These are phyloP conservation scores for Puccinia triticina DNA, from an alignment of 1,284 basidiomycete genomes.

Conservation along the genomic window DNA sequence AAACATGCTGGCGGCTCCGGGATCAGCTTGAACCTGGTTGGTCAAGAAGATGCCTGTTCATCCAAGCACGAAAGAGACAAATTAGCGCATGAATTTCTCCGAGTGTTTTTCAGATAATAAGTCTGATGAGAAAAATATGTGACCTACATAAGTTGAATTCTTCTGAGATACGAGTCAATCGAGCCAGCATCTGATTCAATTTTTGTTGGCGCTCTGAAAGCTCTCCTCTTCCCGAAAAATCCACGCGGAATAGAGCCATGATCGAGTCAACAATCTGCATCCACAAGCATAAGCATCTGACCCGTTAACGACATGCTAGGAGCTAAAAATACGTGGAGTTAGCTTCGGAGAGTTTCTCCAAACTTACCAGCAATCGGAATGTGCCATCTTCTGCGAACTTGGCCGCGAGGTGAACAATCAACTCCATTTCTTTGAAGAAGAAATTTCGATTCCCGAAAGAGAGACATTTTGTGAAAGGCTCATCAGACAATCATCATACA, in stretches of 20 bases:
- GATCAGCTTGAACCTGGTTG: slow-evolving; percentile 82
- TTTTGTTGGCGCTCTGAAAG: slow-evolving; percentile 82
- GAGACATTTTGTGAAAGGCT: no score
- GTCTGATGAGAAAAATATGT: no score
- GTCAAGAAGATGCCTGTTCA: slow-evolving; percentile 77
- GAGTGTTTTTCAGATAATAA: no score
- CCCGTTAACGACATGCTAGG: neutral
- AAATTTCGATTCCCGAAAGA: slow-evolving; percentile 3
- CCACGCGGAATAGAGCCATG: slow-evolving; percentile 87
- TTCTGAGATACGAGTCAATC: slow-evolving; percentile 84
- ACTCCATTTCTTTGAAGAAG: slow-evolving; percentile 69
- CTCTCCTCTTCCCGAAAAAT: slow-evolving; percentile 87
- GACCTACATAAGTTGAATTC: slow-evolving; percentile 72
- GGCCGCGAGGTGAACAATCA: slow-evolving; percentile 78
- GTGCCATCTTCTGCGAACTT: slow-evolving; percentile 56
- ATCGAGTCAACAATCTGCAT: slow-evolving; percentile 84
- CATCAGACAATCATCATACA: no score
- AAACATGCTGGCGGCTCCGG: slow-evolving; percentile 90
- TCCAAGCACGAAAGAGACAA: neutral
- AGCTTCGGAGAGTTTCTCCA: slow-evolving; percentile 61
- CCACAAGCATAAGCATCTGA: neutral
- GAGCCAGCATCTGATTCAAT: slow-evolving; percentile 77
- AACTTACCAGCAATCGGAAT: slow-evolving; percentile 67
- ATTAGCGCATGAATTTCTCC: slow-evolving; percentile 56
- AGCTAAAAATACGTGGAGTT: slow-evolving; percentile 60